Evolutionary conservation across 345 rosid species (phyloP), one percentile per base, ranked within the genome.

Genomic region (Aegle marmelos): DNA sequence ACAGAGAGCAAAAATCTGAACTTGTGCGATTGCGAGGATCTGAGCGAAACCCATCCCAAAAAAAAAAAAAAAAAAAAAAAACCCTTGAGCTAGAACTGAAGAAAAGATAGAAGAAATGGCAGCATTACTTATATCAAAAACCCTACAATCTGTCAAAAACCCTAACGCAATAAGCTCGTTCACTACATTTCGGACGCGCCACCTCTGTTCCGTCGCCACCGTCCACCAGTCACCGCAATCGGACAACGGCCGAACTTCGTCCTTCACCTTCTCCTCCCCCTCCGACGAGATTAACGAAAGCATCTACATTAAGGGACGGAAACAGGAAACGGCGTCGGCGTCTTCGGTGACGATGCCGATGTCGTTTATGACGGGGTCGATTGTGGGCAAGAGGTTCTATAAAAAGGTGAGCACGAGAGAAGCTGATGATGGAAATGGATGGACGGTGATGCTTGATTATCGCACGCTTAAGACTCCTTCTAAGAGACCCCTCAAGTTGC

Each of bases 361-460:
- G 83, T 87, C 99, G 33, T 96, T 88, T 67, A 90, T 94, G 97
- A 90, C 98, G n/a, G 98, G 98, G 56, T 92, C 99, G 74, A 87
- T 91, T 11, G 94, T 91, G 25, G 99, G 98, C 59, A 96, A 84
- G 91, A 84, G 93, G 58, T 96, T 96, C 68, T 96, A 92, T 79
- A 56, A 89, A 73, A 82, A 89, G 84, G 99, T 91, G 87, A 89
- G 90, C 10, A 89, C 94, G 33, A 91, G 98, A 80, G 91, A 86
- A 79, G 91, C 98, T 7, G 98, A 94, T 62, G 98, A 96, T 82
- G 98, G 97, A 41, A 87, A 86, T 83, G 97, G 99, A 22, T 96
- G 95, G 94, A 83, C 89, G 17, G 98, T 96, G 79, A 96, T 96
- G 93, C 99, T 96, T 33, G 99, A 96, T 87, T 96, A 94, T 76